Conservation (phyloP, 495 filamentous ascomycete species). For the Penicillium manginii region DNA sequence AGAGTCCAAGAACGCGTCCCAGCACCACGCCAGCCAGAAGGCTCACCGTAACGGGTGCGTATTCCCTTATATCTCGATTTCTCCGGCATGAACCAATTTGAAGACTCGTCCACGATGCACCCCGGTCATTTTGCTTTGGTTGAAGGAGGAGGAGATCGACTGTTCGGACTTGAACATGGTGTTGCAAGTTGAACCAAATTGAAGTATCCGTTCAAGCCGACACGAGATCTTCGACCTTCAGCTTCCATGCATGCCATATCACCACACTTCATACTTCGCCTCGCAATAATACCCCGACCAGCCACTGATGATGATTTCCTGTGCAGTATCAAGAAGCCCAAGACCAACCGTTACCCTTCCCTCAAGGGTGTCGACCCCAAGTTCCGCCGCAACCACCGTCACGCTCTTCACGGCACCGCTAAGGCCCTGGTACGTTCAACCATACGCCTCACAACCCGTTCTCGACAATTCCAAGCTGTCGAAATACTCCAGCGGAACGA, state of each 20-base stretch:
- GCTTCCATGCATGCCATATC: constrained; percentile 10
- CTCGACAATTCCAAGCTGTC: not conserved
- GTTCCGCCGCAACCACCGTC: constrained; percentile 98
- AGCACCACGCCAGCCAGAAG: constrained; percentile 97
- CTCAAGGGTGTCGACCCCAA: constrained; percentile 99
- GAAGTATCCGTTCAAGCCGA: constrained; percentile 6
- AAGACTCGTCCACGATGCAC: not conserved
- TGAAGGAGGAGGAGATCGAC: constrained; percentile 4
- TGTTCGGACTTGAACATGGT: constrained; percentile 8
- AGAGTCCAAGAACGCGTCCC: constrained; percentile 99
- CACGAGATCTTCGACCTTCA: not conserved
- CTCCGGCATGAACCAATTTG: constrained; percentile 2
- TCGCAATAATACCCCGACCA: not conserved
- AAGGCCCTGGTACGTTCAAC: constrained; percentile 85
- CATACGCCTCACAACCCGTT: constrained; percentile 4
- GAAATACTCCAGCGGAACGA: not conserved
- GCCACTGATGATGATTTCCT: constrained; percentile 37
- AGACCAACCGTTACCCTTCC: constrained; percentile 97
- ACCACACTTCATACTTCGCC: constrained; percentile 9
- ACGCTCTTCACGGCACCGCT: constrained; percentile 98
- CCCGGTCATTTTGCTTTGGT: not conserved
- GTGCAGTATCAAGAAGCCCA: constrained; percentile 98
- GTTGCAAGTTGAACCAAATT: constrained; percentile 3
- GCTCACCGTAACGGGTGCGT: constrained; percentile 95
- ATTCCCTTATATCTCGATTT: constrained; percentile 18